Evolutionary conservation across 2,329 filamentous ascomycete species (phyloP).

Genomic region (Pyricularia grisea): DNA sequence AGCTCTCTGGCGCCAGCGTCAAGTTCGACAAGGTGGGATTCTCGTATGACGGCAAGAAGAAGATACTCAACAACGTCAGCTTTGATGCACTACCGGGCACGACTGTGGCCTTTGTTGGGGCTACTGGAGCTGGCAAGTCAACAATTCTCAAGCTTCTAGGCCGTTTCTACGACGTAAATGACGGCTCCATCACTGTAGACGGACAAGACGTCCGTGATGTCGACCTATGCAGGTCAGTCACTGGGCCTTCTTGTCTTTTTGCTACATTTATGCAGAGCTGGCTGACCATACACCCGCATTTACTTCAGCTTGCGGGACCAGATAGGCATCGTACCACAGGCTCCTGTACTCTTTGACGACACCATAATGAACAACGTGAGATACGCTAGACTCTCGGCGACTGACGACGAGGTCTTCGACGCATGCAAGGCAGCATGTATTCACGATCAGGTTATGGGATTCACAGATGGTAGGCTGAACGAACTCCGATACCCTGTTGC

Average conservation of each 20-base stretch:
- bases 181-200: constrained; percentile 44
- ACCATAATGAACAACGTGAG: constrained; percentile 51
- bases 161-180: constrained; percentile 47
- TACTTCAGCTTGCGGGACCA: background rate
- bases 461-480: constrained; percentile 32
- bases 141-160: constrained; percentile 49
- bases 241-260: background rate
- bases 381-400: constrained; percentile 44
- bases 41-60: constrained; percentile 49
- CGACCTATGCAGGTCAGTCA: constrained; percentile 33
- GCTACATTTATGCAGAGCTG: background rate
- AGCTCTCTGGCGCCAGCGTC: constrained; percentile 42
- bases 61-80: constrained; percentile 44
- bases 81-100: constrained; percentile 40
- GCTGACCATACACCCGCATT: background rate
- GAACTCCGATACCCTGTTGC: background rate
- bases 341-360: constrained; percentile 46
- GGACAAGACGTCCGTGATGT: constrained; percentile 47
- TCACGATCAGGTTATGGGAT: constrained; percentile 47
- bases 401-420: constrained; percentile 43
- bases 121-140: constrained; percentile 50
- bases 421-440: constrained; percentile 47
- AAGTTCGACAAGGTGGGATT: constrained; percentile 47
- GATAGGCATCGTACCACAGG: constrained; percentile 46
- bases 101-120: constrained; percentile 50